Conservation (phyloP, 208 protist genomes). For the Leptomonas seymouri region DNA sequence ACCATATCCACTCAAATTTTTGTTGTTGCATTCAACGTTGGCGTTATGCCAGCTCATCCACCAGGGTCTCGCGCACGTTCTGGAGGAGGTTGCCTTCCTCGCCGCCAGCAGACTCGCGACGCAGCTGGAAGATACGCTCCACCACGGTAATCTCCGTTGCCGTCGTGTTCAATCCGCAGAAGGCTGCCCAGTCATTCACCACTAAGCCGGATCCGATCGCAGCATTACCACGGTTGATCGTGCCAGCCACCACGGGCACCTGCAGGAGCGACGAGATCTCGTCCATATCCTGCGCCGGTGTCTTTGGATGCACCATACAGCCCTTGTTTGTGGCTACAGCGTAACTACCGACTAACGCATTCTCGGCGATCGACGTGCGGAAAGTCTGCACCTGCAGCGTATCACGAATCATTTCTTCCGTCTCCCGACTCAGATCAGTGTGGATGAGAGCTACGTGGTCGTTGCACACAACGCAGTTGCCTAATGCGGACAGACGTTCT, state of each 20-base stretch:
- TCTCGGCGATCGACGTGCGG: slow-evolving; percentile 97
- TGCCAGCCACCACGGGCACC: slow-evolving; percentile 99
- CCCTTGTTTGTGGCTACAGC: slow-evolving; percentile 98
- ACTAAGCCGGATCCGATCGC: slow-evolving; percentile 95
- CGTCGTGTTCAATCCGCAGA: slow-evolving; percentile 99
- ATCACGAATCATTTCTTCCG: slow-evolving; percentile 99
- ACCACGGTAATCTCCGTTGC: slow-evolving; percentile 99
- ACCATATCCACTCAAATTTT: neutral
- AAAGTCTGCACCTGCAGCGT: slow-evolving; percentile 99
- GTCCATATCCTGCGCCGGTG: slow-evolving; percentile 97
- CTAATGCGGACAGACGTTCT: slow-evolving; percentile 98
- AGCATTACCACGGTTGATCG: slow-evolving; percentile 98
- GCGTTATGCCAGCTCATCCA: slow-evolving; percentile 87
- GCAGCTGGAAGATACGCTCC: slow-evolving; percentile 99
- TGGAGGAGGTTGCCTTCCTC: slow-evolving; percentile 83
- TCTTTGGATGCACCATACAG: slow-evolving; percentile 97
- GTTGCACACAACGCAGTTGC: slow-evolving; percentile 99
- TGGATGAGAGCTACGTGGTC: slow-evolving; percentile 99
- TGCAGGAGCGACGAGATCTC: slow-evolving; percentile 98
- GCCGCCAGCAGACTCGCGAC: slow-evolving; percentile 53
- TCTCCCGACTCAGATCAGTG: slow-evolving; percentile 99
- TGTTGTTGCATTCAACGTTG: neutral
- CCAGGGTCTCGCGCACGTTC: slow-evolving; percentile 84
- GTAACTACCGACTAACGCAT: slow-evolving; percentile 99
- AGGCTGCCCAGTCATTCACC: slow-evolving; percentile 99